These are phyloP conservation scores for Monosporascus sp. DNA, from an alignment of 2,329 filamentous ascomycete species.

Conservation along the genomic window DNA sequence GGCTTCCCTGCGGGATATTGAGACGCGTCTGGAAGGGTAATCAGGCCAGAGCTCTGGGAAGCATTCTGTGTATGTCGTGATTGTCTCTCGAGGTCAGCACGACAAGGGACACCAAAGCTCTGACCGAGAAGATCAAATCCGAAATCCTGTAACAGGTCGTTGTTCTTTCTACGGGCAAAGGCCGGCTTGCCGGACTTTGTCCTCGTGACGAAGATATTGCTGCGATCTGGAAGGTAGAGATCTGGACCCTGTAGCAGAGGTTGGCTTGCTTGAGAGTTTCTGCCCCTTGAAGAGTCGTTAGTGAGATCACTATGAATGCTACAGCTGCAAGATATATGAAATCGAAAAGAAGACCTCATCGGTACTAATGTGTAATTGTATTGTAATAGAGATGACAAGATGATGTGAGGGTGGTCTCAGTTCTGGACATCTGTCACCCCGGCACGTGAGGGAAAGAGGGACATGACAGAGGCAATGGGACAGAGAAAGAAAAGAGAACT, in stretches of 20 bases:
- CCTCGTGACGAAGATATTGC: slow-evolving; percentile 17
- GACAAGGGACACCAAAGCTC: slow-evolving; percentile 19
- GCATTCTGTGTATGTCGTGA: slow-evolving; percentile 6
- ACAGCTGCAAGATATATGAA: too few species aligned
- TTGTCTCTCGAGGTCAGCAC: slow-evolving; percentile 13
- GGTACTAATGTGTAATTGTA: too few species aligned
- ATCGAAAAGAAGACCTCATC: too few species aligned
- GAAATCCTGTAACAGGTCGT: slow-evolving; percentile 13
- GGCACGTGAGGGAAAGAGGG: too few species aligned
- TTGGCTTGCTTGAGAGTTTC: neutral
- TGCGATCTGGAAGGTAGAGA: slow-evolving; percentile 11
- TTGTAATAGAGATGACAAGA: too few species aligned
- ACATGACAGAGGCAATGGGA: neutral
- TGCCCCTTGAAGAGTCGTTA: slow-evolving; percentile 2
- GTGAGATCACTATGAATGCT: neutral
- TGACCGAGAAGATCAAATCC: slow-evolving; percentile 22
- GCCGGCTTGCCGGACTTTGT: slow-evolving; percentile 20
- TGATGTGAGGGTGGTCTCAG: too few species aligned
- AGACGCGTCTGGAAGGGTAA: slow-evolving; percentile 4
- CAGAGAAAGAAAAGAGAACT: neutral
- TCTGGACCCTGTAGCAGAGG: slow-evolving; percentile 5
- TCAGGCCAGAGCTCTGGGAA: slow-evolving; percentile 12
- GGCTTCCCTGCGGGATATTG: neutral
- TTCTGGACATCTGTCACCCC: too few species aligned
- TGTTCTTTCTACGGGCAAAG: slow-evolving; percentile 19